Evolutionary conservation across 495 filamentous ascomycete genomes (phyloP), one percentile per base, ranked within the genome.

Genomic region (Xanthoparmelia taractica): DNA sequence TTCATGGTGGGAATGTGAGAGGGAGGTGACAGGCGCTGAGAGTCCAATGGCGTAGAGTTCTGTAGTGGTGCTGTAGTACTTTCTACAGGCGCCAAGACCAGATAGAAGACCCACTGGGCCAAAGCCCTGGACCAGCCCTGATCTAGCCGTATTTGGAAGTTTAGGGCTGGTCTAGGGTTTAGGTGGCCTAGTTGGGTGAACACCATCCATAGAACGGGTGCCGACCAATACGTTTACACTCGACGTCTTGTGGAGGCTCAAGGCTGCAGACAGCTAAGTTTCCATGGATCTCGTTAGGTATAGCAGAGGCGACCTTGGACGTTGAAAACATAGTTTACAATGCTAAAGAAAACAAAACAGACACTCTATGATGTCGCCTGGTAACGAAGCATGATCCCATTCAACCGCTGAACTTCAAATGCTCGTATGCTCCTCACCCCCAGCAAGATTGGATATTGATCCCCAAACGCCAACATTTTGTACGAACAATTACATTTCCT

Each of bases 401-500:
- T 4, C 27, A 54, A 54, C 18, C 29, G 50, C 50, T 33, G 15
- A 34, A 8, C 2, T 33, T 13, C 29, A 33, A 15, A 54, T 20
- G 29, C 50, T 3, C 15, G 29, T 50, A 54, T 20, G 27, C 27
- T 52, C 47, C 4, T 52, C 25, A 29, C 31, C 15, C 47, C 47
- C 27, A 7, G 47, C 11, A n/a, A 15, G 13, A 33, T 25, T 4
- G 29, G 7, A 15, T 8, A 34, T 33, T 33, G 50, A 34, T 4
- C 50, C 29, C 50, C 50, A 8, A 33, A 54, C 50, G 29, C 50
- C 50, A 54, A 54, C 17, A 33, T 20, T 15, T 40, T n/a, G 13
- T 2, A n/a, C 7, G 29, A 12, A 37, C 23, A 10, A 10, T 65
- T 52, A 70, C 63, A 82, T 75, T 68, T 88, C 86, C 69, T 96